Base-by-base conservation (phyloP, 2,329 filamentous ascomycete genomes). In the Niveomyces coronatus region DNA sequence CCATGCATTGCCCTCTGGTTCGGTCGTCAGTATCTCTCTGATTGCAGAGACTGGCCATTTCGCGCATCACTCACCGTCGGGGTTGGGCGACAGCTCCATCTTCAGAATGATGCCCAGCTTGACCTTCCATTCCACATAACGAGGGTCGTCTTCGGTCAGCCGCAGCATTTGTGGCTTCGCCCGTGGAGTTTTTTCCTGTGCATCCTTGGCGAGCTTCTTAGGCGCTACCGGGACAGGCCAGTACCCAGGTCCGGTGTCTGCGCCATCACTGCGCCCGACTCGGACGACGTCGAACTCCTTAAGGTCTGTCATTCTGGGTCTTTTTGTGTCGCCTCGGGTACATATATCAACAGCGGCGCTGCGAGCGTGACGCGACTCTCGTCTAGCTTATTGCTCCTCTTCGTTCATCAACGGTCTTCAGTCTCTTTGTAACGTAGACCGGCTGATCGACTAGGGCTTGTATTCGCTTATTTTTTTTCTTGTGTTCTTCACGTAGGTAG, bases 21-120 rank as follows among this genome's bases (percentile, higher is more conserved):
- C 15, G 14, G 15, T 35, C n/a, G 40, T 39, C 28, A 37, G 14
- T 29, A 29, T 24, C 27, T 18, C 16, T 39, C 22, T n/a, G 13
- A 24, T 3, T 10, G 13, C 8, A 23, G 15, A 6, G 8, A 5
- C 15, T 15, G n/a, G 3, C 15, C 23, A 5, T 30, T 10, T 32
- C 17, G 5, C 20, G 11, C 9, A 6, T 6, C 14, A 39, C 53
- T 50, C 52, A 61, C 61, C 62, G 16, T 64, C 58, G 6, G 61
- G 61, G 14, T 50, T 55, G 4, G 60, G 62, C 9, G 61, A 55
- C 5, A 67, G 51, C 38, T 67, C 64, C 43, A 67, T 64, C 47
- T 67, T 67, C 24, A 67, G 45, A 11, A 67, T 49, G 14, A 66
- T 64, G 1, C 64, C 64, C 24, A 67, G 44, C 49, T 67, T 67